These are phyloP conservation scores for Podospora comata DNA, from an alignment of 495 filamentous ascomycete genomes.

Conservation along the genomic window DNA sequence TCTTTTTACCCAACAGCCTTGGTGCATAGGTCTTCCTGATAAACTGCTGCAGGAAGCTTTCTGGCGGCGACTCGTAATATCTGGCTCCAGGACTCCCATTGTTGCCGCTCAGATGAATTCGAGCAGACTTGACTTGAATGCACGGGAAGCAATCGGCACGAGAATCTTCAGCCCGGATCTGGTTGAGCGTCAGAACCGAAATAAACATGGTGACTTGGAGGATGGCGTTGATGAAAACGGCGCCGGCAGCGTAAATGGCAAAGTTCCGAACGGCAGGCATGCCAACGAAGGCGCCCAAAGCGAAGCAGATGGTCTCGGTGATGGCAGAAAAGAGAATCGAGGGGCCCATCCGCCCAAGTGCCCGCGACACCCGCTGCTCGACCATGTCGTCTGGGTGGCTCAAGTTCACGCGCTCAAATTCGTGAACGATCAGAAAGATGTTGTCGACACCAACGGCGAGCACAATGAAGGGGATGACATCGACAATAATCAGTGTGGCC, in stretches of 20 bases:
- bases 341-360: constrained; percentile 89
- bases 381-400: constrained; percentile 82
- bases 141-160: constrained; percentile 95
- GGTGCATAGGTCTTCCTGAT: constrained; percentile 89
- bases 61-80: constrained; percentile 68
- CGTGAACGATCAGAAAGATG: constrained; percentile 97
- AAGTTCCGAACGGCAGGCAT: constrained; percentile 99
- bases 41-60: constrained; percentile 75
- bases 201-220: constrained; percentile 96
- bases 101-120: constrained; percentile 45
- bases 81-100: constrained; percentile 36
- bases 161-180: constrained; percentile 76
- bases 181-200: constrained; percentile 85
- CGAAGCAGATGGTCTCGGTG: constrained; percentile 90
- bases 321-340: constrained; percentile 93
- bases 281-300: constrained; percentile 85
- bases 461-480: constrained; percentile 97
- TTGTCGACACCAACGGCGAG: constrained; percentile 97
- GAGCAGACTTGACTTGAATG: constrained; percentile 65
- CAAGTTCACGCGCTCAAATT: constrained; percentile 91
- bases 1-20: constrained; percentile 68
- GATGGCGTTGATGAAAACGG: constrained; percentile 93
- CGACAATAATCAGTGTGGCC: constrained; percentile 94
- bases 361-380: constrained; percentile 77
- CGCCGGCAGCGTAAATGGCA: constrained; percentile 91